Base-by-base conservation (phyloP, 164 flowering plant species). In the Nelumbo lutea region DNA sequence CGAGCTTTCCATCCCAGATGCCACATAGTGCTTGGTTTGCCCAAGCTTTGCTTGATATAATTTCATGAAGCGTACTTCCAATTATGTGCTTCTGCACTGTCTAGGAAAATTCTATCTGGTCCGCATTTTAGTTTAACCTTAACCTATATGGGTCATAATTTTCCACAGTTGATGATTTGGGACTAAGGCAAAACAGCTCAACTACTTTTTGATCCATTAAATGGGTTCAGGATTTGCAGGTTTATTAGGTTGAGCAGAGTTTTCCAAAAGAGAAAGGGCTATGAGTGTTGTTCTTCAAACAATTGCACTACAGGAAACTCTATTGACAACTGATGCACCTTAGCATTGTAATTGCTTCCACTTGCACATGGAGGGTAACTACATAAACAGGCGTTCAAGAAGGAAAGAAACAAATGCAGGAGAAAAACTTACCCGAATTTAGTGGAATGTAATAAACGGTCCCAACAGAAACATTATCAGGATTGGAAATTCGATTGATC, bases 381-480 rank as follows among this genome's bases (percentile, higher is more conserved):
- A 53, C 11, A 2, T 13, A n/a, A 60, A 42, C 6, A 42, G 45
- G 44, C 9, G 9, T 60, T 10, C n/a, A n/a, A 60, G 42, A n/a
- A 60, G 13, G 64, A 40, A 5, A 9, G 3, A 55, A 14, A 8
- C 76, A 1, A 10, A 69, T 62, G 45, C 2, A 3, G 55, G 58
- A 38, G 44, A 69, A 51, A 48, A 52, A 69, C 82, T 5, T 6
- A 88, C 98, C 98, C 73, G 96, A 86, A 82, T 91, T 84, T 74
- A 94, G 60, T 2, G 98, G 98, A 5, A 94, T 84, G 68, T 88
- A 94, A 65, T 83, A 91, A 3, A 90, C 78, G 3, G 71, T 77
- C 42, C 97, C 97, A 48, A 78, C 87, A 62, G 95, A 75, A 42
- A 90, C 83, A 83, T 88, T 87, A 73, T 78, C 83, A 46, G 97